Conservation (phyloP, 2,329 filamentous ascomycete genomes). For the Trichoderma koningiopsis region DNA sequence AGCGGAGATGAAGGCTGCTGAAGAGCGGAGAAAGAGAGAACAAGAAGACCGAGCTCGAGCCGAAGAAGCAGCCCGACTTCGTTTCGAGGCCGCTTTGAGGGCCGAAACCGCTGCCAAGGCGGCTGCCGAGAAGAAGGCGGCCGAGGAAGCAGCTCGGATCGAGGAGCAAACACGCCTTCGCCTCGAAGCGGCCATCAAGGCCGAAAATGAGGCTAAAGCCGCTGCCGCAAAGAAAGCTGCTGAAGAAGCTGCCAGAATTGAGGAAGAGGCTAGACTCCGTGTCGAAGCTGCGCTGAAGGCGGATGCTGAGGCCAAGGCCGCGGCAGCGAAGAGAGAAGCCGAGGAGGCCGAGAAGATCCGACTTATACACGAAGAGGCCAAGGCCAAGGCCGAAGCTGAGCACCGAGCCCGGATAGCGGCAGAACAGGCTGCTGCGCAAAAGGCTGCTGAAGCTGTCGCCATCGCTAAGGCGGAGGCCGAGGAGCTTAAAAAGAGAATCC, state of each 20-base stretch:
- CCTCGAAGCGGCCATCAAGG: conserved; percentile 48
- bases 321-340: conserved; percentile 45
- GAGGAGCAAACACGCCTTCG: conserved; percentile 50
- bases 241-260: conserved; percentile 47
- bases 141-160: conserved; percentile 45
- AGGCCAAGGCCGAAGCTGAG: conserved; percentile 44
- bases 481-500: conserved; percentile 61
- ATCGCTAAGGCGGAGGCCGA: conserved; percentile 58
- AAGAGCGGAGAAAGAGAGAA: conserved; percentile 45
- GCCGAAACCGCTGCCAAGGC: conserved; percentile 45
- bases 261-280: conserved; percentile 43
- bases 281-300: conserved; percentile 44
- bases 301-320: conserved; percentile 43
- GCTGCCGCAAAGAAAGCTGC: conserved; percentile 46
- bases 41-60: conserved; percentile 46
- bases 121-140: conserved; percentile 44
- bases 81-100: conserved; percentile 47
- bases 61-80: conserved; percentile 50
- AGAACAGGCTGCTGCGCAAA: conserved; percentile 46
- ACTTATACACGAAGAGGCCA: conserved; percentile 44
- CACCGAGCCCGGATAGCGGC: conserved; percentile 44
- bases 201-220: conserved; percentile 45
- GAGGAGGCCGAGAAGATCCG: conserved; percentile 48
- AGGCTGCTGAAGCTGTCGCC: conserved; percentile 45
- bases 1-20: conserved; percentile 47